phyloP scores from a whole-genome alignment of 2,329 filamentous ascomycete genomes.

The Botrytis byssoidea region DNA sequence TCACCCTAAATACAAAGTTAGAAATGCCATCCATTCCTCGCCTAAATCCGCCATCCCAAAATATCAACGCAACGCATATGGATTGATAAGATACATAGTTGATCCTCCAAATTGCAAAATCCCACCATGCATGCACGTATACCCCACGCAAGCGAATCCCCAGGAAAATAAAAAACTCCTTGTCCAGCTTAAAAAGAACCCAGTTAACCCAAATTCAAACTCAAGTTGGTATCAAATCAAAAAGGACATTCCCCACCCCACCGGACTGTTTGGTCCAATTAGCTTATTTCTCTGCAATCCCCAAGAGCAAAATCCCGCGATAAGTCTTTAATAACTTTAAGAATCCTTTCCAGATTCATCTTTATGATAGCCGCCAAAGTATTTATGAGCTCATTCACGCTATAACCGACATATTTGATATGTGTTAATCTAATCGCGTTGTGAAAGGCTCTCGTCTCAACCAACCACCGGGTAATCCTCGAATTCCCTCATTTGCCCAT shows the following conservation, averaged over 20 bases:
- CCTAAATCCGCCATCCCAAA: neutral
- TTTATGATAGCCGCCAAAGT: neutral
- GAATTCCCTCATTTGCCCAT: neutral
- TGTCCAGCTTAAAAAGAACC: neutral
- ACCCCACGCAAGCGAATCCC: no score
- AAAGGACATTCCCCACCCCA: neutral
- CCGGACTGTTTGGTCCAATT: neutral
- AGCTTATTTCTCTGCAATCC: neutral
- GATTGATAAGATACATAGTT: neutral
- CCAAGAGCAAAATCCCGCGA: no score
- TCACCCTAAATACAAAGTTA: neutral
- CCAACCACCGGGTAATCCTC: neutral
- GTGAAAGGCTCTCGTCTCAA: neutral
- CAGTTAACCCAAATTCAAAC: neutral
- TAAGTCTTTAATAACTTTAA: no score
- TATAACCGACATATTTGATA: neutral
- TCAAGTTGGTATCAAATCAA: conserved; percentile 18
- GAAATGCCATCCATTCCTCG: neutral
- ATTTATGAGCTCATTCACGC: neutral
- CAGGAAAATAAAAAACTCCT: neutral
- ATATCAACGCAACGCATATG: neutral
- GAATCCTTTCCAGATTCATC: neutral
- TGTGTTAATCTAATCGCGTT: neutral
- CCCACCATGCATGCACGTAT: neutral
- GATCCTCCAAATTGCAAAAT: neutral